phyloP scores from a whole-genome alignment of 768 basidiomycete genomes.

The Rhodocollybia butyracea region DNA sequence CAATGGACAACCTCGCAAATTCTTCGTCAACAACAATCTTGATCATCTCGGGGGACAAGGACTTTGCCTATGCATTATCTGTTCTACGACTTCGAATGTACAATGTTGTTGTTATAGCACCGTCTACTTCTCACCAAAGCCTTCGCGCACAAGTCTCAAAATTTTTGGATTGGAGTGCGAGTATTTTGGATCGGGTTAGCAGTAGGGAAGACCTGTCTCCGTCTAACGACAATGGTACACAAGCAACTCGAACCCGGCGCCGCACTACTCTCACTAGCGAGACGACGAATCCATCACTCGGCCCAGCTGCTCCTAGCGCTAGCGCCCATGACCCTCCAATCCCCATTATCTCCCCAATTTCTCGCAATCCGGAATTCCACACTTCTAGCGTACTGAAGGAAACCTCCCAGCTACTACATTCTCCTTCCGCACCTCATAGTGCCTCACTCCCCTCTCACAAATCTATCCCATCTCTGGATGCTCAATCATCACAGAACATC shows the following conservation, averaged over 20 bases:
- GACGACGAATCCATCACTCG: too few relatives aligned
- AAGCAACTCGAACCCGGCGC: too few relatives aligned
- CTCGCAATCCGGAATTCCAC: too few relatives aligned
- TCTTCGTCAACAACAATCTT: conserved; percentile 51
- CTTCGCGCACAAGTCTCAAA: conserved; percentile 24
- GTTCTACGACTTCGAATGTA: conserved; percentile 52
- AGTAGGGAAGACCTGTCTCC: background rate
- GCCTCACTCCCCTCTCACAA: too few relatives aligned
- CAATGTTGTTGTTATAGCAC: conserved; percentile 49
- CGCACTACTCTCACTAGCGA: background rate
- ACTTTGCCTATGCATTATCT: conserved; percentile 64
- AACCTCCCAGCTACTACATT: too few relatives aligned
- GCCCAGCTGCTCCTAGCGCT: too few relatives aligned
- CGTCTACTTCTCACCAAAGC: conserved; percentile 9
- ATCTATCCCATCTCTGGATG: background rate
- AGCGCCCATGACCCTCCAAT: too few relatives aligned
- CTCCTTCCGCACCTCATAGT: too few relatives aligned
- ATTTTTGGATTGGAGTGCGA: conserved; percentile 43
- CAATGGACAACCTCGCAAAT: conserved; percentile 55
- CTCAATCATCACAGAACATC: background rate
- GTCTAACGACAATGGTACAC: background rate
- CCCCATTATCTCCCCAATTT: too few relatives aligned
- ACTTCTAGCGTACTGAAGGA: too few relatives aligned
- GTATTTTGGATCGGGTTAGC: conserved; percentile 27
- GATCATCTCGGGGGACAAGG: conserved; percentile 65